These are phyloP conservation scores for Pinus tabuliformis DNA, from an alignment of 75 land plant species.

Conservation along the genomic window DNA sequence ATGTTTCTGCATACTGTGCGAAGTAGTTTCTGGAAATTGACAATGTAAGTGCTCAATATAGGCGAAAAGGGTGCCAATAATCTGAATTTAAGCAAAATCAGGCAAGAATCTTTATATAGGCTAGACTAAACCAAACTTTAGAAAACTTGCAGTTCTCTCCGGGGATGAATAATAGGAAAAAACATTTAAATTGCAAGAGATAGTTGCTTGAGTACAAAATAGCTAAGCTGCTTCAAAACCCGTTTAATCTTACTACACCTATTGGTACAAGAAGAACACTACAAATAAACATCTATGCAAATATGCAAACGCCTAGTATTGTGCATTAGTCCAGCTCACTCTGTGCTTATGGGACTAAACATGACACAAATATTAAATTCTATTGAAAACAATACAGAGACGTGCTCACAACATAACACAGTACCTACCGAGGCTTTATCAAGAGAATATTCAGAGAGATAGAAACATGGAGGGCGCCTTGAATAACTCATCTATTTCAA, in stretches of 20 bases:
- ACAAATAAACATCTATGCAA: neutral
- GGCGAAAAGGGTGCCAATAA: neutral
- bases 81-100: neutral
- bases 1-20: slow-evolving; percentile 72
- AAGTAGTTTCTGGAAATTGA: slow-evolving; percentile 53
- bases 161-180: neutral
- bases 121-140: neutral
- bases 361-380: neutral
- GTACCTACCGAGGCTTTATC: too few relatives aligned
- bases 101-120: neutral
- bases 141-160: neutral
- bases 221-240: neutral
- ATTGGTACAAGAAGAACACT: neutral
- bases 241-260: neutral
- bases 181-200: neutral
- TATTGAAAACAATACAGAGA: too few relatives aligned
- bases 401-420: too few relatives aligned
- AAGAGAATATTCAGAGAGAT: too few relatives aligned
- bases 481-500: too few relatives aligned
- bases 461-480: too few relatives aligned
- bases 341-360: neutral
- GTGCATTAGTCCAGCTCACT: neutral
- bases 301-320: neutral
- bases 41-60: neutral
- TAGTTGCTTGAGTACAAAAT: neutral